Evolutionary conservation across 2,329 filamentous ascomycete species (phyloP).

Genomic region (Colletotrichum simmondsii): DNA sequence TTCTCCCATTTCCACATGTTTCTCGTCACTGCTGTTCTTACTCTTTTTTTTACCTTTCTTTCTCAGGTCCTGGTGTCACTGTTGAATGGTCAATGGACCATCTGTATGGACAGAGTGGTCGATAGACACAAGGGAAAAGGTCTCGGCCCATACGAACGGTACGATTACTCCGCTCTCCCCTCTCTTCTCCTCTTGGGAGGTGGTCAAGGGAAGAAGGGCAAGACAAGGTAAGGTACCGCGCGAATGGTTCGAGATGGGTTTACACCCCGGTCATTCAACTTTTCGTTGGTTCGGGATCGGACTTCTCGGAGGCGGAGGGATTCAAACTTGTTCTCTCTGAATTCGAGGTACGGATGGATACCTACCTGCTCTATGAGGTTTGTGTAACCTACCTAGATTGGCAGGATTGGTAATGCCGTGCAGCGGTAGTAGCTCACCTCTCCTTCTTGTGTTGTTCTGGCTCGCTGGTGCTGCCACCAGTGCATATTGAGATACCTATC

Average conservation of each 20-base stretch:
- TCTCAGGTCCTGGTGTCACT: background rate
- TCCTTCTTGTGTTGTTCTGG: too few species aligned
- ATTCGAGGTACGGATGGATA: too few species aligned
- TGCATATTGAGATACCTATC: background rate
- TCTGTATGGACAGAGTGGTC: background rate
- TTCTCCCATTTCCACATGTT: background rate
- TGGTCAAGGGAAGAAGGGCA: too few species aligned
- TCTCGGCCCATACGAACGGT: conserved; percentile 2
- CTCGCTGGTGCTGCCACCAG: too few species aligned
- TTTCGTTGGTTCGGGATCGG: background rate
- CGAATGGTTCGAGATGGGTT: conserved; percentile 2
- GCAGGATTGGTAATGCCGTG: background rate
- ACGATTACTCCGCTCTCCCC: background rate
- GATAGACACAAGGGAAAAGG: background rate
- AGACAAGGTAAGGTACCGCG: conserved; percentile 3
- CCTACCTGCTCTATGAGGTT: background rate
- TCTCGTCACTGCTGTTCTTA: background rate
- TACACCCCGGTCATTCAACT: background rate
- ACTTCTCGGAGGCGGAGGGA: background rate
- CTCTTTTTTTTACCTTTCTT: background rate
- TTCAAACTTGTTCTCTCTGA: background rate
- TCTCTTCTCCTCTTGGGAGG: background rate
- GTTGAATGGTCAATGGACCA: too few species aligned
- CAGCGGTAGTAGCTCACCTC: too few species aligned
- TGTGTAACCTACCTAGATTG: background rate